A percentile compares a stretch with the other conserved stretches of the same genome.
Evolutionary conservation across 2,329 filamentous ascomycete species (phyloP).

Genomic region (Moelleriella libera): DNA sequence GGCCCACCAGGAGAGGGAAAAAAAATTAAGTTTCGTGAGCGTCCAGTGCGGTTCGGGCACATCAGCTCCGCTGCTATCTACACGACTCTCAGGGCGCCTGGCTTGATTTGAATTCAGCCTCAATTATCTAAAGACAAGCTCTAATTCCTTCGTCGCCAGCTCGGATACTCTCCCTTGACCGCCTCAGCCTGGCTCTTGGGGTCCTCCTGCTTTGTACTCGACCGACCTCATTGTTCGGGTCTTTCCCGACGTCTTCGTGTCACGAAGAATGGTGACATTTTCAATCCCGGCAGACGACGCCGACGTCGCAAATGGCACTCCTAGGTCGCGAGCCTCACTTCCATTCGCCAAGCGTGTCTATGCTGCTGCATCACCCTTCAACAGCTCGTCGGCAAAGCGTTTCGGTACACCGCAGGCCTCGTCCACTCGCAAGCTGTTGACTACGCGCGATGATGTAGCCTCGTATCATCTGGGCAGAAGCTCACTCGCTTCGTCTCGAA

Average conservation of each 20-base stretch:
- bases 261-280: constrained; percentile 21
- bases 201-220: neutral
- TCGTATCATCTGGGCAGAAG: constrained; percentile 20
- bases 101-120: too few relatives aligned
- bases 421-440: constrained; percentile 20
- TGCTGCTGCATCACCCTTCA: constrained; percentile 22
- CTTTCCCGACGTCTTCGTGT: neutral
- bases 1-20: neutral
- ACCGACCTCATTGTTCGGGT: neutral
- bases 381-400: constrained; percentile 13
- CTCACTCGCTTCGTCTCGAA: constrained; percentile 21
- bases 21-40: neutral
- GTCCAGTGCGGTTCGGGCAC: neutral
- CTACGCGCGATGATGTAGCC: constrained; percentile 19
- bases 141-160: too few relatives aligned
- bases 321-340: constrained; percentile 23
- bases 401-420: constrained; percentile 23
- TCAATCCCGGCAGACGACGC: constrained; percentile 20
- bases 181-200: neutral
- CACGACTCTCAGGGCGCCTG: too few relatives aligned
- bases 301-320: constrained; percentile 18
- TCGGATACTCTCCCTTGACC: neutral
- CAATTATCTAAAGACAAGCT: too few relatives aligned
- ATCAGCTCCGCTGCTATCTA: too few relatives aligned
- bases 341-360: constrained; percentile 29